phyloP scores from a whole-genome alignment of 768 basidiomycete species.

The Amyloporia xantha region DNA sequence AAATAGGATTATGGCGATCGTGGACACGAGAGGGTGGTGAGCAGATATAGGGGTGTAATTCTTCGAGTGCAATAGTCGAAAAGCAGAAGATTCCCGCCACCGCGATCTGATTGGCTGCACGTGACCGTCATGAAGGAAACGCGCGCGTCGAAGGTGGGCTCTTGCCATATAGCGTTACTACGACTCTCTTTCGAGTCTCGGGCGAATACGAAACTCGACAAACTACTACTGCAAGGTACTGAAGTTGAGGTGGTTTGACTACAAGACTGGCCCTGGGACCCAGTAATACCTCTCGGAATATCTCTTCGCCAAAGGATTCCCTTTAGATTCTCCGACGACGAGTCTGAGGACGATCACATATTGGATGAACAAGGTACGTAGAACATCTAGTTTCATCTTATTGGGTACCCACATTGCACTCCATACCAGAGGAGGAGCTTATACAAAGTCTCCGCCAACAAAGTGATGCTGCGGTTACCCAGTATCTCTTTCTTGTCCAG shows the following conservation, averaged over 20 bases:
- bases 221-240: too few relatives aligned
- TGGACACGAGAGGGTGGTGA: too few relatives aligned
- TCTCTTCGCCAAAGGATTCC: conserved; percentile 13
- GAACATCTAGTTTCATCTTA: background rate
- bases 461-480: conserved; percentile 10
- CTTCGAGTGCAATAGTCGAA: too few relatives aligned
- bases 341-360: conserved; percentile 13
- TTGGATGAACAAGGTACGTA: conserved; percentile 23
- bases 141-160: background rate
- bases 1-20: too few relatives aligned
- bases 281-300: background rate
- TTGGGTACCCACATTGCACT: background rate
- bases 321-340: conserved; percentile 17
- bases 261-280: too few relatives aligned
- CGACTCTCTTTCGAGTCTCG: background rate
- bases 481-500: conserved; percentile 14
- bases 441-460: conserved; percentile 16
- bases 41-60: too few relatives aligned
- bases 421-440: conserved; percentile 20
- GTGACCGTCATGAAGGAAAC: too few relatives aligned
- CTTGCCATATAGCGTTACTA: too few relatives aligned
- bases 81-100: background rate
- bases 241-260: too few relatives aligned
- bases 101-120: background rate
- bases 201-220: too few relatives aligned